These are phyloP conservation scores for Trichoderma polysporum DNA, from an alignment of 2,329 filamentous ascomycete species.

Conservation along the genomic window DNA sequence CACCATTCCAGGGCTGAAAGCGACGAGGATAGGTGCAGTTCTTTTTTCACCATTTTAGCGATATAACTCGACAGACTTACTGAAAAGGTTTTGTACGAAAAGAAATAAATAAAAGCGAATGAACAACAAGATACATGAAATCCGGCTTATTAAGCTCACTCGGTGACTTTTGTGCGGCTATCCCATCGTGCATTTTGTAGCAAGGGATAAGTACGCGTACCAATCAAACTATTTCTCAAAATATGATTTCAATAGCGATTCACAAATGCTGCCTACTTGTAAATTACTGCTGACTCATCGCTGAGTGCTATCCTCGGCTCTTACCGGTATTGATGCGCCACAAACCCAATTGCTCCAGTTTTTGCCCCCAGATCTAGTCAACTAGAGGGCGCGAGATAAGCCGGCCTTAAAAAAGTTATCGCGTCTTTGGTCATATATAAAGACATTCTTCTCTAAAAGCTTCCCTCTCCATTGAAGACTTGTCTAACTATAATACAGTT, in stretches of 20 bases:
- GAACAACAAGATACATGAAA: too few species aligned
- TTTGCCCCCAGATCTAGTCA: constrained; percentile 5
- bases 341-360: neutral
- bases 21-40: neutral
- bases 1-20: constrained; percentile 40
- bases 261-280: neutral
- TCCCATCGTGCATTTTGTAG: too few species aligned
- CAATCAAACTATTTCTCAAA: too few species aligned
- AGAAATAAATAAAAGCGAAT: neutral
- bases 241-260: too few species aligned
- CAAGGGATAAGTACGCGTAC: too few species aligned
- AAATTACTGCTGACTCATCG: neutral
- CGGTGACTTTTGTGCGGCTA: too few species aligned
- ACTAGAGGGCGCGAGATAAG: constrained; percentile 1
- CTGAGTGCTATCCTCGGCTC: neutral
- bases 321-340: neutral
- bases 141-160: too few species aligned
- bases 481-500: neutral
- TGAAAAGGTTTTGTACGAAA: neutral
- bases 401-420: neutral
- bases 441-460: neutral
- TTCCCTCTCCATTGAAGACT: neutral
- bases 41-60: constrained; percentile 3
- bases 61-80: neutral
- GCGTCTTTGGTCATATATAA: neutral